Base-by-base conservation (phyloP, 2,329 filamentous ascomycete genomes). In the Periconia sp. region DNA sequence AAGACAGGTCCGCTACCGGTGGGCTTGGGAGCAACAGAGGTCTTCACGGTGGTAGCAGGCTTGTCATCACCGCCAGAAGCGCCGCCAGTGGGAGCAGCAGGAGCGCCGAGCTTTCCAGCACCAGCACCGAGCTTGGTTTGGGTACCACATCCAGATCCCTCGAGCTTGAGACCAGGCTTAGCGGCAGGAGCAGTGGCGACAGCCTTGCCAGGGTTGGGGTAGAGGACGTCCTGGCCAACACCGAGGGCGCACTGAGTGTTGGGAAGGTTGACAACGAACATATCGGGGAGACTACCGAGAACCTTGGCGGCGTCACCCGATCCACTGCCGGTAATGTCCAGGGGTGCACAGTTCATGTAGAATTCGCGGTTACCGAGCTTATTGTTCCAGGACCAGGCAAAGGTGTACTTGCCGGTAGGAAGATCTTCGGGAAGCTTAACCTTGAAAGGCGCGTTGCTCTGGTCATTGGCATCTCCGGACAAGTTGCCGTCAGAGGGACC, bases 301-400 rank as follows among this genome's bases (percentile, higher is more conserved):
- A 78, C 60, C 1, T 53, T 42, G 1, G 62, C 50, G 9, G 41
- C 64, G 14, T 59, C 56, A 1, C 47, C 49, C 2, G 60, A 41
- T 1, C 62, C 60, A 14, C 54, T n/a, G n/a, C n/a, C 73, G 52
- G 84, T 64, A 20, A 97, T 80, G 0, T 80, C 82, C 45, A 96
- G 74, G 0, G 90, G 85, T 0, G 89, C 91, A 64, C 93, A 99
- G 82, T 96, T 95, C 92, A 96, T 96, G 81, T 97, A 97, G 82
- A 96, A 91, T 71, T 97, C 94, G 1, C 92, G 87, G 78, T 96
- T 96, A 2, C 94, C 94, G 10, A 96, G 68, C 55, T 88, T 89
- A 75, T 97, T 97, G 75, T 96, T 85, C 94, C 94, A 97, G 0
- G 91, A 91, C 92, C 92, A 97, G 0, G 91, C 90, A 5, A 97